Base-by-base conservation (phyloP, 495 filamentous ascomycete genomes). In the Chaetomium cochliodes region DNA sequence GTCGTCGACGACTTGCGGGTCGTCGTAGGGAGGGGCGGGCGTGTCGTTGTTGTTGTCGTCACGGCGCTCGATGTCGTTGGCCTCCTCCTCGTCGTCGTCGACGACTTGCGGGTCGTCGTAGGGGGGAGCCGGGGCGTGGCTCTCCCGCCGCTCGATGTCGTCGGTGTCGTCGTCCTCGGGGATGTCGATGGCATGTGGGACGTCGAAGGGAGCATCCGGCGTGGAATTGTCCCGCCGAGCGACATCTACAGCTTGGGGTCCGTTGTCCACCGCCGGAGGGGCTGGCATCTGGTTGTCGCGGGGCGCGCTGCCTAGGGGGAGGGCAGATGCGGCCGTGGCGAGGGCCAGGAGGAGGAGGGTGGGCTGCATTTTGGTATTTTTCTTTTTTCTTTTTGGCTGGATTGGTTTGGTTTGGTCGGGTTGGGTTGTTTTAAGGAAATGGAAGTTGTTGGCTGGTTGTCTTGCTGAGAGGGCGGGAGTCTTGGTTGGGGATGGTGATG, bases 321-420 rank as follows among this genome's bases (percentile, higher is more conserved):
- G 25, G 30, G 42, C 42, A 15, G 59, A 0, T n/a, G 37, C 18
- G 16, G 37, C 25, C 1, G 57, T 30, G 39, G n/a, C 26, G 25
- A 44, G 39, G 25, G 13, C 22, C 18, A 60, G 42, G 44, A 63
- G 13, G 53, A 56, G 33, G 53, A 23, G 9, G 28, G 13, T 56
- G 28, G n/a, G 30, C 7, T 56, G 53, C 53, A 56, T 56, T 13
- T 20, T 54, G 25, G 50, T 12, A 5, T 8, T 22, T 26, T 47
- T 15, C 20, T 47, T 47, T n/a, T 15, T n/a, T 47, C 4, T 22
- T 25, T 8, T 6, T 5, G 15, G 16, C 5, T 18, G 44, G 44
- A 16, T 18, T 47, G 15, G 7, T 4, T 18, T 47, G 16, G 44
- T 30, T 30, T 30, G 28, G 3, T 30, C n/a, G n/a, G n/a, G n/a